phyloP scores from a whole-genome alignment of 2,329 filamentous ascomycete species.

The Gliomastix tumulicola region DNA sequence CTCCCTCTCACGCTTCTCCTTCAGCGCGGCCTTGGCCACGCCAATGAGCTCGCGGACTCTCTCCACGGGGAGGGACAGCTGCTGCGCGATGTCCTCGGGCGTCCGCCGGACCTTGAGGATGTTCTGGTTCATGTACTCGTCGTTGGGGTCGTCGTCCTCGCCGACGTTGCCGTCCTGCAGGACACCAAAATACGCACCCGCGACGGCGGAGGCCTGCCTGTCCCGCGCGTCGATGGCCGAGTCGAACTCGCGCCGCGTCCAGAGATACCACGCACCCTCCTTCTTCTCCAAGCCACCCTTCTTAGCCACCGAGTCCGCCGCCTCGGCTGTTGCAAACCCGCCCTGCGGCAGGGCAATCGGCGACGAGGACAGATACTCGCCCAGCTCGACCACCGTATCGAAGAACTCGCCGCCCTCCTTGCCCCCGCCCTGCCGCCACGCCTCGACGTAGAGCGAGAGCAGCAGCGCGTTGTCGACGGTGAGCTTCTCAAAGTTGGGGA shows the following conservation, averaged over 20 bases:
- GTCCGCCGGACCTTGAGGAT: conserved; percentile 69
- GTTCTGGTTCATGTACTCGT: conserved; percentile 93
- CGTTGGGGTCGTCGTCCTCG: conserved; percentile 75
- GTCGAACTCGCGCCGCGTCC: conserved; percentile 83
- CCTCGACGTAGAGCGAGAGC: conserved; percentile 77
- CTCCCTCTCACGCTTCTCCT: conserved; percentile 64
- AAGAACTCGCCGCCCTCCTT: conserved; percentile 63
- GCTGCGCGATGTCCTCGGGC: conserved; percentile 60
- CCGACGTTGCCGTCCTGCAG: conserved; percentile 79
- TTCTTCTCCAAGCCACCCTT: conserved; percentile 73
- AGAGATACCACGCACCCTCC: conserved; percentile 91
- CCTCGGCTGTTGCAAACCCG: conserved; percentile 82
- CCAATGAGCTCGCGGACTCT: conserved; percentile 64
- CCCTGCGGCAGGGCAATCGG: conserved; percentile 63
- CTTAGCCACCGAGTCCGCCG: conserved; percentile 75
- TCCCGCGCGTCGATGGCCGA: conserved; percentile 50
- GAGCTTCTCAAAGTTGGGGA: conserved; percentile 98
- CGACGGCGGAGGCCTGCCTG: conserved; percentile 60
- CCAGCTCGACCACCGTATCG: conserved; percentile 72
- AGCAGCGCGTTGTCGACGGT: conserved; percentile 88
- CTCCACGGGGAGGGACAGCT: conserved; percentile 65
- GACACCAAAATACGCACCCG: conserved; percentile 80
- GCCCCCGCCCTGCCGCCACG: conserved; percentile 55
- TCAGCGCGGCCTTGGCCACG: conserved; percentile 60
- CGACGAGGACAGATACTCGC: conserved; percentile 72